A percentile compares a stretch with the other conserved stretches of the same genome.
Evolutionary conservation across 495 filamentous ascomycete species (phyloP).

Genomic region (Xylaria palmicola): DNA sequence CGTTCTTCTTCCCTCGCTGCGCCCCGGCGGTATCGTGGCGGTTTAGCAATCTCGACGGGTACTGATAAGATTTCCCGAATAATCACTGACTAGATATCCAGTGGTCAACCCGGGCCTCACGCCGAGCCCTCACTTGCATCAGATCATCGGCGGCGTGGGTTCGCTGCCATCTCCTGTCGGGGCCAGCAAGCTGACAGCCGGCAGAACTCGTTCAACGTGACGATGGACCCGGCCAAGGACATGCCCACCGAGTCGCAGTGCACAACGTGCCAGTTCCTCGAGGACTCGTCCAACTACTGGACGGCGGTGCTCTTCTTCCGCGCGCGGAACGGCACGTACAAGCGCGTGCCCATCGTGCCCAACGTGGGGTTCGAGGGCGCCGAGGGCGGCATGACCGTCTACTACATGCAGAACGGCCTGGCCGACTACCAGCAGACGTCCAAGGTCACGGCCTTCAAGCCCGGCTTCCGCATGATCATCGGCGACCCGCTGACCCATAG

Average conservation of each 20-base stretch:
- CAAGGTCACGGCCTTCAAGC: constrained; percentile 39
- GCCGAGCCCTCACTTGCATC: constrained; percentile 34
- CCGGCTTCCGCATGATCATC: constrained; percentile 37
- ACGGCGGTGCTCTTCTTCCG: constrained; percentile 41
- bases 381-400: constrained; percentile 40
- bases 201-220: constrained; percentile 33
- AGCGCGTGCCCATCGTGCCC: constrained; percentile 37
- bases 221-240: constrained; percentile 34
- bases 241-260: constrained; percentile 29
- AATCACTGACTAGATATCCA: background rate
- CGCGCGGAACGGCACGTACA: constrained; percentile 38
- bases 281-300: constrained; percentile 43
- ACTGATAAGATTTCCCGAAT: background rate
- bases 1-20: background rate
- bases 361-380: constrained; percentile 37
- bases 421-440: constrained; percentile 26
- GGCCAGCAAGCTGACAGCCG: background rate
- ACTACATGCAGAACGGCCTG: constrained; percentile 40
- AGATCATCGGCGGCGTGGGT: constrained; percentile 35
- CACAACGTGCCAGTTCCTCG: constrained; percentile 33
- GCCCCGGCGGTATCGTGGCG: background rate
- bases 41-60: background rate
- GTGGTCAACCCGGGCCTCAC: constrained; percentile 34
- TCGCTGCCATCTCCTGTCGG: background rate
- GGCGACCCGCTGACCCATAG: constrained; percentile 27